Base-by-base conservation (phyloP, 495 filamentous ascomycete genomes). In the Staphylotrichum tortipilum region DNA sequence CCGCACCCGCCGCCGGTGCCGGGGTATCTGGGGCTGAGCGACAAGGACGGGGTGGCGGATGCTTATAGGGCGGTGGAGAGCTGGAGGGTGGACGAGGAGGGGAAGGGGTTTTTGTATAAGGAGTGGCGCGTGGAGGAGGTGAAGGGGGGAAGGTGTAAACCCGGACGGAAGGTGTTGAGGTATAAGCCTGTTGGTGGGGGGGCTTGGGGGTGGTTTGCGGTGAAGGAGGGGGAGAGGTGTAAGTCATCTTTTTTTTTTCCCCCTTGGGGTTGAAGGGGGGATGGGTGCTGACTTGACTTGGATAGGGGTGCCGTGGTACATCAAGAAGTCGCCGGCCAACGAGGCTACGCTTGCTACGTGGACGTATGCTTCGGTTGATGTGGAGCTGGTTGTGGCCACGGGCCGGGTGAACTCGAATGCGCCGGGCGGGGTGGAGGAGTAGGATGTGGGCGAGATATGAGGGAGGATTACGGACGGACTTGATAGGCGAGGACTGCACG, bases 1-100 rank as follows among this genome's bases (percentile, higher is more conserved):
- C 58, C 58, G 5, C 58, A 60, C 37, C 58, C 58, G 36, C 58
- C 58, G 4, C 58, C 58, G 0, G 54, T 60, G 0, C 58, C 58
- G n/a, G 58, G 58, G 1, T 57, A 57, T 48, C 58, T 54, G 39
- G 58, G 49, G 28, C 52, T 60, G 11, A 54, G 42, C 14, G 40
- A 35, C 19, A 24, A 31, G 6, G 58, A 57, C 3, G 55, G 51
- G 1, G 50, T 60, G 7, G 38, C 47, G 3, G 51, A 57, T 7
- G 54, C 58, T 2, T 57, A 47, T 19, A 33, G 55, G 14, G 44
- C 58, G 7, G 30, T 57, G 11, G 46, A 54, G 17, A 52, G 48
- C 0, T 60, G 58, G 19, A 43, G 51, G 1, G 48, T 43, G 0
- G 47, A 51, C 8, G 58, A 60, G 2, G 44, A 47, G 6, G 47